Percentiles rank a stretch among this genome's conserved stretches.
Evolutionary conservation across 1,284 basidiomycete species (phyloP).

Genomic region (Ustilago curta): DNA sequence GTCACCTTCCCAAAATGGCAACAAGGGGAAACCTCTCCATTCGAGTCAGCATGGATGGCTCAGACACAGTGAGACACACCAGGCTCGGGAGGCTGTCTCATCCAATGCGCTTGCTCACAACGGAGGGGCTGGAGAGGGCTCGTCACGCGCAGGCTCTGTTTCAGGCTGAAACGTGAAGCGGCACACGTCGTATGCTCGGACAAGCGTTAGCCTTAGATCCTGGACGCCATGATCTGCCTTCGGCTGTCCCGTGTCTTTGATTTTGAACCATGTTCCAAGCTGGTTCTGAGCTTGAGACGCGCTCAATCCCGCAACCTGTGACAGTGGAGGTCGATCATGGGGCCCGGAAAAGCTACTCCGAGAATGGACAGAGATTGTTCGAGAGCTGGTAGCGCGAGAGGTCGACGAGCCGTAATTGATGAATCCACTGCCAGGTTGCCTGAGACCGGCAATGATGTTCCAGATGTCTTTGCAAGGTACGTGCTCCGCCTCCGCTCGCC

Average conservation of each 20-base stretch:
- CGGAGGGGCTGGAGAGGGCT: neutral
- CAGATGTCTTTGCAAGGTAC: neutral
- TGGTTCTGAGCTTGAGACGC: neutral
- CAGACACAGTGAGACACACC: slow-evolving; percentile 3
- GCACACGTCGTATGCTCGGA: neutral
- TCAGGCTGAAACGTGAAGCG: slow-evolving; percentile 4
- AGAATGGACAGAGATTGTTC: neutral
- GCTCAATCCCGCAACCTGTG: neutral
- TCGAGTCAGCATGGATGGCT: neutral
- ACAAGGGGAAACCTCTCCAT: neutral
- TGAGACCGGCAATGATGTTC: neutral
- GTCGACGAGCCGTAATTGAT: neutral
- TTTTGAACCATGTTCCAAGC: neutral
- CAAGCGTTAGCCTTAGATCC: neutral
- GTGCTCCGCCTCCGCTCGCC: slow-evolving; percentile 5
- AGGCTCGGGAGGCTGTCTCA: neutral
- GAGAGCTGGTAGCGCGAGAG: neutral
- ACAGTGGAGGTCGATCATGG: too few species aligned
- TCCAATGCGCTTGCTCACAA: slow-evolving; percentile 2
- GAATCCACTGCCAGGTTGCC: neutral
- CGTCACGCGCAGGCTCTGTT: neutral
- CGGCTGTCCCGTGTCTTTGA: slow-evolving; percentile 6
- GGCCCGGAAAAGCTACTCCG: neutral
- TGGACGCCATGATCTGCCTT: neutral
- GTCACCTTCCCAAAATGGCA: neutral